These are phyloP conservation scores for Neophaeococcomyces mojaviensis DNA, from an alignment of 2,329 filamentous ascomycete genomes.

Conservation along the genomic window DNA sequence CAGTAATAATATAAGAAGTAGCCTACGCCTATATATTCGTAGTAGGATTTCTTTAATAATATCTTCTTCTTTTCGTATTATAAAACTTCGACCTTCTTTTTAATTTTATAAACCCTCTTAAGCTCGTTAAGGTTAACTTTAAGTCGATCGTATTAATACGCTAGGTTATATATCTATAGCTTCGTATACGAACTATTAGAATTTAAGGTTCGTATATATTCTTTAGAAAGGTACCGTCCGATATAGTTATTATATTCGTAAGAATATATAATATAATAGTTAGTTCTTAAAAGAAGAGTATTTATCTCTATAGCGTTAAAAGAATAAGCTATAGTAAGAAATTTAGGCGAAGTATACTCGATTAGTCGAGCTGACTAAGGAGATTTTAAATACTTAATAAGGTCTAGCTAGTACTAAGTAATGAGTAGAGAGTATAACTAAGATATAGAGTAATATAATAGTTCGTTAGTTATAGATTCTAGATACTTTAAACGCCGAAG, in stretches of 20 bases:
- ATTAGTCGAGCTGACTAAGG: no score
- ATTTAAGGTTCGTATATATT: not conserved
- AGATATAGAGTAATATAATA: not conserved
- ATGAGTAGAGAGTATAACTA: not conserved
- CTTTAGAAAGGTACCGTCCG: not conserved
- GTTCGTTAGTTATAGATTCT: not conserved
- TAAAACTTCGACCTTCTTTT: not conserved
- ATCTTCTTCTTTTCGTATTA: not conserved
- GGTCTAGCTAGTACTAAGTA: not conserved
- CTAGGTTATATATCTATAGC: not conserved
- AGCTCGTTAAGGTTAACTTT: not conserved
- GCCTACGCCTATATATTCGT: not conserved
- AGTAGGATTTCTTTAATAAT: not conserved
- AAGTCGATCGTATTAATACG: not conserved
- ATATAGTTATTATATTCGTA: not conserved
- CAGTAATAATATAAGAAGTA: conserved; percentile 1
- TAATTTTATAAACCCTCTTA: not conserved
- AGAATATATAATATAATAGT: not conserved
- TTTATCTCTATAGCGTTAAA: not conserved
- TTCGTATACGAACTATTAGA: not conserved
- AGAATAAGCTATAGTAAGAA: not conserved
- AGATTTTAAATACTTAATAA: no score
- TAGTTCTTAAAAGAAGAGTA: not conserved
- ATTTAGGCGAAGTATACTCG: not conserved
- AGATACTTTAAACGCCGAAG: not conserved